Evolutionary conservation across 805 yeast species (phyloP).

Genomic region (Babjeviella inositovora): DNA sequence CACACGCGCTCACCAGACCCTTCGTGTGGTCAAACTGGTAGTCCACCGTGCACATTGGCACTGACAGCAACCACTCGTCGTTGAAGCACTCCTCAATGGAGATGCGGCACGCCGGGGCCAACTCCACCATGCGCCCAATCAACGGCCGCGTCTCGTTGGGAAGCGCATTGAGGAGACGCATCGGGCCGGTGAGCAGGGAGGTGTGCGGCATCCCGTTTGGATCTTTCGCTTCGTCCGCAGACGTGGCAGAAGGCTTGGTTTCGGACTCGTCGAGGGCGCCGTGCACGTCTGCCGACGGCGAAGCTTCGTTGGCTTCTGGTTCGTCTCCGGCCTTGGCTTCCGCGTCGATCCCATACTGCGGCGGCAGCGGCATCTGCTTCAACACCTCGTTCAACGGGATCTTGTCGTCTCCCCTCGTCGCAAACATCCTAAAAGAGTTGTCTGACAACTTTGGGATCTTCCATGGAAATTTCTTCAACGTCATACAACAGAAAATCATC

Average conservation of each 20-base stretch:
- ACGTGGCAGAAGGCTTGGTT: background rate
- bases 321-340: constrained; percentile 2
- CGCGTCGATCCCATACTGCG: constrained; percentile 9
- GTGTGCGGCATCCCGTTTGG: constrained; percentile 32
- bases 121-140: constrained; percentile 61
- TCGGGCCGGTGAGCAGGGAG: constrained; percentile 54
- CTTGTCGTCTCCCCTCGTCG: constrained; percentile 52
- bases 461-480: constrained; percentile 87
- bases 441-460: constrained; percentile 76
- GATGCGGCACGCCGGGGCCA: constrained; percentile 77
- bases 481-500: constrained; percentile 84
- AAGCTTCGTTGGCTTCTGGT: constrained; percentile 1
- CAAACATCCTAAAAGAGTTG: constrained; percentile 69
- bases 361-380: constrained; percentile 35
- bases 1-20: background rate
- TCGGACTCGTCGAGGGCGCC: background rate
- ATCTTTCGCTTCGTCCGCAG: constrained; percentile 1
- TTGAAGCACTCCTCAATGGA: constrained; percentile 65
- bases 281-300: constrained; percentile 2
- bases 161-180: constrained; percentile 50
- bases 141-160: constrained; percentile 56
- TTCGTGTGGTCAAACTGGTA: constrained; percentile 7
- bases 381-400: constrained; percentile 45
- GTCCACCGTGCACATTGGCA: constrained; percentile 56
- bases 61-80: constrained; percentile 51